Conservation (phyloP, 1,284 basidiomycete genomes). For the Microbotryomycetes sp. region DNA sequence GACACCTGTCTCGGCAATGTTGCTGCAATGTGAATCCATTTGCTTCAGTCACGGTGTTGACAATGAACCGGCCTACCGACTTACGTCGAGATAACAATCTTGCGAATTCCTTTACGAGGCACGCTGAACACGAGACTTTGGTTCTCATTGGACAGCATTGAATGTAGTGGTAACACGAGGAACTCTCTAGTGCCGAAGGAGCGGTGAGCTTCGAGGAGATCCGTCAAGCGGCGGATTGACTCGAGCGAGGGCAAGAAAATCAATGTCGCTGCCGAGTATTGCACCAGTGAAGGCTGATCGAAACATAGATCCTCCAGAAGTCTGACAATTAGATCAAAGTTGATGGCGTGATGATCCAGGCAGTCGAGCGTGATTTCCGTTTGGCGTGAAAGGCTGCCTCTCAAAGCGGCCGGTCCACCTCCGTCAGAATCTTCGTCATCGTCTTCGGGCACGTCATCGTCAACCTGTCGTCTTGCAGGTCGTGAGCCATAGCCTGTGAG, state of each 20-base stretch:
- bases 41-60: background rate
- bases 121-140: conserved; percentile 86
- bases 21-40: conserved; percentile 19
- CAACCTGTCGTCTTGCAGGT: conserved; percentile 61
- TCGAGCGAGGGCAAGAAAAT: conserved; percentile 90
- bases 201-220: conserved; percentile 69
- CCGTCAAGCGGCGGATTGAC: conserved; percentile 76
- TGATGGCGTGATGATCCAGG: conserved; percentile 82
- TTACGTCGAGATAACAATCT: conserved; percentile 46
- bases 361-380: conserved; percentile 78
- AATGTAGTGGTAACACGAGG: conserved; percentile 85
- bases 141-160: conserved; percentile 76
- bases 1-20: conserved; percentile 87
- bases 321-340: conserved; percentile 71
- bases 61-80: background rate
- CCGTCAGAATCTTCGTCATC: conserved; percentile 67
- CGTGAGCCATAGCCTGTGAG: conserved; percentile 56
- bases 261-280: conserved; percentile 74
- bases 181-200: conserved; percentile 66
- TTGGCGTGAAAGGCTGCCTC: conserved; percentile 43
- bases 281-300: conserved; percentile 51
- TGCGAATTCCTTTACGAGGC: conserved; percentile 49
- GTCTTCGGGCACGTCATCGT: conserved; percentile 55
- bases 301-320: conserved; percentile 84
- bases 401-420: conserved; percentile 35